Conservation (phyloP, 768 basidiomycete genomes). For the Rhodocollybia butyracea region DNA sequence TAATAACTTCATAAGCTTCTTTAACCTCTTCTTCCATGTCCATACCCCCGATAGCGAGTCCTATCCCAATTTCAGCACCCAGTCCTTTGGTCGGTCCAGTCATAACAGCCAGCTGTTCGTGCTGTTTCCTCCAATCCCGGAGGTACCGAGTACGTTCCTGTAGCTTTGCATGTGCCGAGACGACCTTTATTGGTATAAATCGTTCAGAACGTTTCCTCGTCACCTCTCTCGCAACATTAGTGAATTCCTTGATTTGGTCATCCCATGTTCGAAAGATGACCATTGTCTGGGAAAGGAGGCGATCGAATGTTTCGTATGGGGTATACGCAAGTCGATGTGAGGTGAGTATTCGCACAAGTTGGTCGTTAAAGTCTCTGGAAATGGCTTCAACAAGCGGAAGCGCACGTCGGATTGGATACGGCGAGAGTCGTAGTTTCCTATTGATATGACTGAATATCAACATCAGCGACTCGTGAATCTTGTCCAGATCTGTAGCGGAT, state of each 20-base stretch:
- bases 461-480: conserved; percentile 84
- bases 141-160: conserved; percentile 87
- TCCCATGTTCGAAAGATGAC: conserved; percentile 88
- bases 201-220: conserved; percentile 85
- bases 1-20: conserved; percentile 95
- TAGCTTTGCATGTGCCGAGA: conserved; percentile 85
- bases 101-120: conserved; percentile 97
- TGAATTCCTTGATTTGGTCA: conserved; percentile 88
- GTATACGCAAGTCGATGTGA: conserved; percentile 91
- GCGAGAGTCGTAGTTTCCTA: conserved; percentile 92
- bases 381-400: conserved; percentile 98
- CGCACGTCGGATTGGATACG: conserved; percentile 94
- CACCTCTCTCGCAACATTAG: conserved; percentile 89
- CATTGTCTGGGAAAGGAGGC: conserved; percentile 70
- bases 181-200: conserved; percentile 96
- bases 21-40: conserved; percentile 99
- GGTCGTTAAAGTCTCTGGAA: conserved; percentile 95
- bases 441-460: conserved; percentile 93
- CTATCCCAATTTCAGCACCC: conserved; percentile 54
- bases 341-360: conserved; percentile 85
- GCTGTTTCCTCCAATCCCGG: conserved; percentile 92
- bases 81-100: conserved; percentile 91
- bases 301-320: conserved; percentile 92
- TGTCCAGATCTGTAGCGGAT: conserved; percentile 93
- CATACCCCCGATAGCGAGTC: conserved; percentile 82